Evolutionary conservation across 139 green algal genomes (phyloP).

Genomic region (Chlamydomonas schloesseri): DNA sequence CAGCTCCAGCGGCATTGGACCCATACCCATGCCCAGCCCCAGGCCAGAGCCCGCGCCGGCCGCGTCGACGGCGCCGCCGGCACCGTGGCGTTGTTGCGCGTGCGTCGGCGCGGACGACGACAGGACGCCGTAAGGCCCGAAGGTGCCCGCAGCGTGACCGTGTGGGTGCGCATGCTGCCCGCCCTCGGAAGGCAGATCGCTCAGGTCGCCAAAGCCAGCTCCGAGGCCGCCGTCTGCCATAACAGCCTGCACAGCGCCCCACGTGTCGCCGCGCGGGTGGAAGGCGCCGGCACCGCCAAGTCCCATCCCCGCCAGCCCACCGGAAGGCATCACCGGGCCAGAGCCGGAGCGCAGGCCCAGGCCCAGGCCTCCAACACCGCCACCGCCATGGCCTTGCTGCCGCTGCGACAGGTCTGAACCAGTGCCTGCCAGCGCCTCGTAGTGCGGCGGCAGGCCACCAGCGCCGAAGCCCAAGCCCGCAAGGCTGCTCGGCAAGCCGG

Average conservation of each 20-base stretch:
- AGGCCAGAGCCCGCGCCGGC: too few species aligned
- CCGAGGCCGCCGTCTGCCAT: too few species aligned
- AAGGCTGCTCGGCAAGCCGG: background rate
- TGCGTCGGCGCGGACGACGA: slow-evolving; percentile 17
- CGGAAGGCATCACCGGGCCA: slow-evolving; percentile 5
- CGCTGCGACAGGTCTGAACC: too few species aligned
- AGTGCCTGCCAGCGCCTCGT: too few species aligned
- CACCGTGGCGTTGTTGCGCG: background rate
- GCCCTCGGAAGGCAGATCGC: too few species aligned
- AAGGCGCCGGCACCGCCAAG: background rate
- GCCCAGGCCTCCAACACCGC: background rate
- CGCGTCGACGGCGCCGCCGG: background rate
- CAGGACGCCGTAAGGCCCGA: background rate
- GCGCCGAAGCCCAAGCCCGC: too few species aligned
- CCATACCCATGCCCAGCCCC: background rate
- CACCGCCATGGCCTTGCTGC: too few species aligned
- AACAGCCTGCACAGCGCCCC: background rate
- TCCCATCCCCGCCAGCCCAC: background rate
- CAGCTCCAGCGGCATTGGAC: background rate
- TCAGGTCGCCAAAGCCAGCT: too few species aligned
- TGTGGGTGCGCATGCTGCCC: too few species aligned
- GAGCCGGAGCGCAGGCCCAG: slow-evolving; percentile 13
- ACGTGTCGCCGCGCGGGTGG: background rate
- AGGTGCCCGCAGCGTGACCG: background rate
- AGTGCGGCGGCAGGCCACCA: too few species aligned